Percentiles rank a stretch among this genome's conserved stretches.
Evolutionary conservation across 2,329 filamentous ascomycete species (phyloP).

Genomic region (Sporothrix pallida): DNA sequence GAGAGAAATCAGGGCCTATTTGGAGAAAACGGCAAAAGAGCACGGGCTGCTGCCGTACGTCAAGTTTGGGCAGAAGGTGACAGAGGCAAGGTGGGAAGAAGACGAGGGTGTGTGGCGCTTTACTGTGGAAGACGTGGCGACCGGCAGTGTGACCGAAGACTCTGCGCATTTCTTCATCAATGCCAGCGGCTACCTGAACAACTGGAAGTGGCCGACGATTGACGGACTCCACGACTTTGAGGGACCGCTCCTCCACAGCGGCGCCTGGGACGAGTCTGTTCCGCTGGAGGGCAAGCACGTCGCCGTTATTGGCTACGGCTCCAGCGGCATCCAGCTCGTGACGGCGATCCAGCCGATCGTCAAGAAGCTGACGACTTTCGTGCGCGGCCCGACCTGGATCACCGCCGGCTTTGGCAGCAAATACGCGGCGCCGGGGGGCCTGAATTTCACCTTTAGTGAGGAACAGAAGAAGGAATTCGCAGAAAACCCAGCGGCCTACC

Average conservation of each 20-base stretch:
- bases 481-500: slow-evolving; percentile 34
- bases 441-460: slow-evolving; percentile 27
- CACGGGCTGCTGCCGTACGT: slow-evolving; percentile 33
- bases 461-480: slow-evolving; percentile 35
- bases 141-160: slow-evolving; percentile 24
- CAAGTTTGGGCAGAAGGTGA: slow-evolving; percentile 32
- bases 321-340: slow-evolving; percentile 39
- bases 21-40: slow-evolving; percentile 29
- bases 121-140: slow-evolving; percentile 24
- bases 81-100: slow-evolving; percentile 35
- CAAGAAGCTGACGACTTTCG: slow-evolving; percentile 40
- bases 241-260: slow-evolving; percentile 37
- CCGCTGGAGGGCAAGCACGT: slow-evolving; percentile 33
- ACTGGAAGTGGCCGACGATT: slow-evolving; percentile 53
- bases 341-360: slow-evolving; percentile 47
- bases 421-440: slow-evolving; percentile 54
- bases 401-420: slow-evolving; percentile 64
- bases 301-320: slow-evolving; percentile 36
- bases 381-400: slow-evolving; percentile 57
- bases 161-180: slow-evolving; percentile 57
- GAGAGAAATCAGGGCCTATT: slow-evolving; percentile 36
- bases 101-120: slow-evolving; percentile 31
- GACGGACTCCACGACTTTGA: slow-evolving; percentile 35
- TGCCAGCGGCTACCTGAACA: slow-evolving; percentile 55
- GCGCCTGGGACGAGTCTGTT: slow-evolving; percentile 39